Evolutionary conservation across 352 stramenopile species (phyloP).

Genomic region (Phytophthora hibernalis): DNA sequence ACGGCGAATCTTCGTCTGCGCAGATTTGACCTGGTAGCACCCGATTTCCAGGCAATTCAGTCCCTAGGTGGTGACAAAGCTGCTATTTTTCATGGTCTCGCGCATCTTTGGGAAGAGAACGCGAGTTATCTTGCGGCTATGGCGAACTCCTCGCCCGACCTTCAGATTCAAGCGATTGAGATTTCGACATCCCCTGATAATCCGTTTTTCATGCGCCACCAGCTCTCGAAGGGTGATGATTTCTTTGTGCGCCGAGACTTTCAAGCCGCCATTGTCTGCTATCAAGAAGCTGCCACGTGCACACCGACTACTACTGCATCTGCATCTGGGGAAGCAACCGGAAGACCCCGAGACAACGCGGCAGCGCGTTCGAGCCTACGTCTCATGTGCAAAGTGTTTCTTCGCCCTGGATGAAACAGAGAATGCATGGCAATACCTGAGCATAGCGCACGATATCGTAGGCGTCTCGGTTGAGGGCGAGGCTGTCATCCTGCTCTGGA

Average conservation of each 20-base stretch:
- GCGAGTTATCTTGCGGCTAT: conserved; percentile 58
- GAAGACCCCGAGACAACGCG: conserved; percentile 49
- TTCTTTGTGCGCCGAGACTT: conserved; percentile 73
- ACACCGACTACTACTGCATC: conserved; percentile 22
- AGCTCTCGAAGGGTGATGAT: conserved; percentile 62
- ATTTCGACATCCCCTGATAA: conserved; percentile 41
- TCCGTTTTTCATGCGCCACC: conserved; percentile 65
- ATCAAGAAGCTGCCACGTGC: conserved; percentile 52
- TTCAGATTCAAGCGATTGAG: conserved; percentile 45
- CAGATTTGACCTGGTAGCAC: conserved; percentile 54
- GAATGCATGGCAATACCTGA: conserved; percentile 51
- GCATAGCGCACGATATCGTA: conserved; percentile 45
- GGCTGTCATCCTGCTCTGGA: conserved; percentile 65
- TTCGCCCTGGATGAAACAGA: conserved; percentile 61
- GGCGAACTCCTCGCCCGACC: conserved; percentile 33
- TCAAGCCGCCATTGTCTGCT: conserved; percentile 53
- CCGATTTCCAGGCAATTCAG: conserved; percentile 64
- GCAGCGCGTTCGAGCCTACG: conserved; percentile 52
- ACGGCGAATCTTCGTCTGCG: conserved; percentile 69
- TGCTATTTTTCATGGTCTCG: conserved; percentile 76
- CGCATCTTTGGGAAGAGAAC: conserved; percentile 74
- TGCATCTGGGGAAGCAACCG: conserved; percentile 11
- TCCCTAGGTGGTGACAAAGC: conserved; percentile 71
- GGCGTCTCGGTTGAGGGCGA: conserved; percentile 50
- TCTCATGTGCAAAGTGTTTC: conserved; percentile 70